These are phyloP conservation scores for Trichoderma guizhouense DNA, from an alignment of 2,329 filamentous ascomycete genomes.

Conservation along the genomic window DNA sequence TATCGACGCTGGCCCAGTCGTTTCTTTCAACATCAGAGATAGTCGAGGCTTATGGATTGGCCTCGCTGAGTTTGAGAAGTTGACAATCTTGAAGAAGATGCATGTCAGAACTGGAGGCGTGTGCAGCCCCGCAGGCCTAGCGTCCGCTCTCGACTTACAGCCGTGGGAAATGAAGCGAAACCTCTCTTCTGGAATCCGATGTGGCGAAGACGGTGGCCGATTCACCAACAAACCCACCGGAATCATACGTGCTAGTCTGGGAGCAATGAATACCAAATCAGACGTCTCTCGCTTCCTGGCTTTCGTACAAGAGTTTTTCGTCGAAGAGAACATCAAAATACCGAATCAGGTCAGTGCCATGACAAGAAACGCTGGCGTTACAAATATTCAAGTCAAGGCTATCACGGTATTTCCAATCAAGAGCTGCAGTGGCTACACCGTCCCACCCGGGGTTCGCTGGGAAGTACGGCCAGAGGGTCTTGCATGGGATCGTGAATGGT, in stretches of 20 bases:
- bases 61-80: constrained; percentile 81
- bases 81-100: constrained; percentile 73
- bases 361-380: accelerated
- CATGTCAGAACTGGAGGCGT: constrained; percentile 85
- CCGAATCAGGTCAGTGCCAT: not conserved
- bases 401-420: constrained; percentile 88
- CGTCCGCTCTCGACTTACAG: constrained; percentile 66
- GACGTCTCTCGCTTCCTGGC: constrained; percentile 71
- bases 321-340: constrained; percentile 18
- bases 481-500: constrained; percentile 96
- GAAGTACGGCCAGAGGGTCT: constrained; percentile 77
- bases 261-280: constrained; percentile 77
- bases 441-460: constrained; percentile 67
- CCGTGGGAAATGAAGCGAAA: constrained; percentile 82
- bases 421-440: constrained; percentile 76
- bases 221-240: constrained; percentile 84
- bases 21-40: constrained; percentile 80
- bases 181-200: constrained; percentile 80
- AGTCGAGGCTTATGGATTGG: constrained; percentile 70
- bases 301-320: constrained; percentile 70
- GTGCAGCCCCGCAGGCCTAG: constrained; percentile 88
- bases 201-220: constrained; percentile 78
- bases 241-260: constrained; percentile 78
- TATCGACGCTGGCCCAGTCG: constrained; percentile 63
- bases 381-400: constrained; percentile 49